These are phyloP conservation scores for Tuctoria greenei DNA, from an alignment of 176 grass and related monocot genomes.

Conservation along the genomic window DNA sequence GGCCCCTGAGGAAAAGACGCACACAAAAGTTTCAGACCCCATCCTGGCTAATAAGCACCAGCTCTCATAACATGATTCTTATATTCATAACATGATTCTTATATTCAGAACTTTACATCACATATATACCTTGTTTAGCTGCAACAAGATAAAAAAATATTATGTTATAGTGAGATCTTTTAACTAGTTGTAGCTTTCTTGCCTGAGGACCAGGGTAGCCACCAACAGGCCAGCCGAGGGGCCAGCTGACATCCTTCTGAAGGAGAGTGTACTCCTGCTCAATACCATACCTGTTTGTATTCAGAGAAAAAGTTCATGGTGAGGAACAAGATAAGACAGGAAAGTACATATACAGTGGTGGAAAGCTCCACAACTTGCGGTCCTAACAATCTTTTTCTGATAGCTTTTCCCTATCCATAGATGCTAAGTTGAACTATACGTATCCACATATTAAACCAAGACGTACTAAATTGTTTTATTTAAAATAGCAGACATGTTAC, in stretches of 20 bases:
- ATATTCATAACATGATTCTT: no score
- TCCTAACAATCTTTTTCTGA: constrained; percentile 20
- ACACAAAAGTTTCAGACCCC: neutral
- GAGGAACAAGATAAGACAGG: constrained; percentile 31
- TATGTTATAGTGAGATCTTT: neutral
- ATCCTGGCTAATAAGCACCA: no score
- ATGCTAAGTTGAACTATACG: neutral
- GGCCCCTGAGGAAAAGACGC: constrained; percentile 56
- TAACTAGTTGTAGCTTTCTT: constrained; percentile 15
- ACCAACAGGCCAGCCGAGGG: constrained; percentile 90
- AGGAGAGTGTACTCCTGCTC: constrained; percentile 99
- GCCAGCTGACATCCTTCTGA: constrained; percentile 91
- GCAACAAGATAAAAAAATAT: neutral
- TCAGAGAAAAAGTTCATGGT: constrained; percentile 24
- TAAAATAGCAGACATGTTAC: neutral
- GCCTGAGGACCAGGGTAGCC: constrained; percentile 93
- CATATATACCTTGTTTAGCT: no score
- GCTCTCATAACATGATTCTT: no score
- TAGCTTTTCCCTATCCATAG: neutral
- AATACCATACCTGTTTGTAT: constrained; percentile 82
- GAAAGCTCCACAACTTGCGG: constrained; percentile 8
- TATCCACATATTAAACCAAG: neutral
- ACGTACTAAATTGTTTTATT: neutral
- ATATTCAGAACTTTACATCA: no score
- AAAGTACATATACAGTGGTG: constrained; percentile 2